Evolutionary conservation across 129 eudicot species (phyloP).

Genomic region (Helichrysum umbraculigerum): DNA sequence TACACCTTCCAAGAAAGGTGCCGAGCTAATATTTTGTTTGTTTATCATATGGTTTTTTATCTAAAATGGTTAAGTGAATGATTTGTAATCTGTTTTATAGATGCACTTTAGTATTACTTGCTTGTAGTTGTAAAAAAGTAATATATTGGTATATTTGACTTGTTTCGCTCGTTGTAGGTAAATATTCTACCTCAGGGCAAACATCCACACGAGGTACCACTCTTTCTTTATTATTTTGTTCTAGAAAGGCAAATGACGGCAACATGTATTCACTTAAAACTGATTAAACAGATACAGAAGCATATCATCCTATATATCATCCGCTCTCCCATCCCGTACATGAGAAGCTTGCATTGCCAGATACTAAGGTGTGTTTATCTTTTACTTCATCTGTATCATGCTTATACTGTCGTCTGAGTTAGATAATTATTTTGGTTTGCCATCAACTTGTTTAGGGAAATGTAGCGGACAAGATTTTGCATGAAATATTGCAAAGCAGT

Average conservation of each 20-base stretch:
- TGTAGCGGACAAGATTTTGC: conserved; percentile 53
- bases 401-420: conserved; percentile 12
- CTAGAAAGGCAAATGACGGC: background rate
- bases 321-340: conserved; percentile 62
- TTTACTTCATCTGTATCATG: conserved; percentile 1
- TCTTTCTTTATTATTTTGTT: conserved; percentile 11
- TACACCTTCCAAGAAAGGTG: conserved; percentile 56
- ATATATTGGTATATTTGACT: background rate
- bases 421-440: background rate
- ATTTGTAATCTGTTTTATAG: background rate
- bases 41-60: background rate
- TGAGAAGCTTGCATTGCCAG: conserved; percentile 51
- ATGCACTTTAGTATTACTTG: background rate
- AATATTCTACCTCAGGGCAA: conserved; percentile 42
- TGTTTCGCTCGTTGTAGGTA: conserved; percentile 41
- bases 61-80: background rate
- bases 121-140: background rate
- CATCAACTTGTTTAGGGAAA: conserved; percentile 27
- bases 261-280: background rate
- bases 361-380: conserved; percentile 42
- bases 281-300: conserved; percentile 43
- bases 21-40: background rate
- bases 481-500: conserved; percentile 73
- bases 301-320: conserved; percentile 61
- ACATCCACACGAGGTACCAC: conserved; percentile 40